Conservation (phyloP, 2,329 filamentous ascomycete species). For the Xylariaceae sp. region DNA sequence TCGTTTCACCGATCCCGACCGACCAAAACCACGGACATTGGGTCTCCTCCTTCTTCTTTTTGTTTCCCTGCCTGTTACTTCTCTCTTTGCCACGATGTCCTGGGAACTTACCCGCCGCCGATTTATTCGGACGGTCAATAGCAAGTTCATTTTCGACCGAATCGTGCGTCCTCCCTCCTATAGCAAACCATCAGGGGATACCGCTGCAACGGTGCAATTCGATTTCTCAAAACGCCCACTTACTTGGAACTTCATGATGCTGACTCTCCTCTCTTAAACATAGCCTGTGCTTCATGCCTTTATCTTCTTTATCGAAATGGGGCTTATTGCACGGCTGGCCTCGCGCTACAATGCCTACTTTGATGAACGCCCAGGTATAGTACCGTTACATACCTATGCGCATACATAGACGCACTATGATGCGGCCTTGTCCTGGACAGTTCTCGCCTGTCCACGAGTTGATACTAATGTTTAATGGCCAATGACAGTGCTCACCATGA, state of each 20-base stretch:
- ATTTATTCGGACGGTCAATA: conserved; percentile 62
- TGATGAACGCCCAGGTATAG: conserved; percentile 75
- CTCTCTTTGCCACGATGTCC: conserved; percentile 42
- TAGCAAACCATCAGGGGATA: background rate
- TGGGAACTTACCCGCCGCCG: conserved; percentile 58
- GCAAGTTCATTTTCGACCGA: conserved; percentile 68
- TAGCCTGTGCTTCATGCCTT: conserved; percentile 85
- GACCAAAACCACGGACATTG: conserved; percentile 6
- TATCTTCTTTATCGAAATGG: conserved; percentile 85
- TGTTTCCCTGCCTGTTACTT: conserved; percentile 2
- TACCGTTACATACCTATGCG: background rate
- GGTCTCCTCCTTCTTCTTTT: background rate
- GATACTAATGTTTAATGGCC: conserved; percentile 1
- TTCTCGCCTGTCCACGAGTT: background rate
- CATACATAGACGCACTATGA: background rate
- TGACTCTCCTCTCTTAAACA: conserved; percentile 12
- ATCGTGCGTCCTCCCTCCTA: conserved; percentile 53
- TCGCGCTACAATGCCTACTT: conserved; percentile 94
- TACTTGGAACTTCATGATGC: conserved; percentile 1
- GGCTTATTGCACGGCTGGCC: conserved; percentile 73
- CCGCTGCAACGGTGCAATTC: background rate
- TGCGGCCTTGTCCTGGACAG: background rate
- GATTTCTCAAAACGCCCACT: background rate
- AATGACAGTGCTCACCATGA: conserved; percentile 83
- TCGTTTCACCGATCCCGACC: conserved; percentile 8